Evolutionary conservation across 169 alveolate genomes (phyloP).

Genomic region (Eimeria tenella): DNA sequence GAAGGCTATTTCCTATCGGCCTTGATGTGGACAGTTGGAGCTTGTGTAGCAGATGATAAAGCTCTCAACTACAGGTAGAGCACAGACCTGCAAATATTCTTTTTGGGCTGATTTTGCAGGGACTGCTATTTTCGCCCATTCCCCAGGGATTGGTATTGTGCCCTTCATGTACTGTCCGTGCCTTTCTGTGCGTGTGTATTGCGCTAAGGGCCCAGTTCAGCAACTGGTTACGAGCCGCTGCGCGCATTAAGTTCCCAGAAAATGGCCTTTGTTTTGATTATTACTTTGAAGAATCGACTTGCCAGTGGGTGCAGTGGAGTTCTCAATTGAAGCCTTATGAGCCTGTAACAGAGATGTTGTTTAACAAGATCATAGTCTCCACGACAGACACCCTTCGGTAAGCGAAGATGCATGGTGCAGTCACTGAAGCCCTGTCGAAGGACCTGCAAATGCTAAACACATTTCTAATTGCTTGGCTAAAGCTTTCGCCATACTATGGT

Average conservation of each 20-base stretch:
- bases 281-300: slow-evolving; percentile 88
- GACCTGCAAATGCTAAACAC: neutral
- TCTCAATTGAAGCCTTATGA: slow-evolving; percentile 85
- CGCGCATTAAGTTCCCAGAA: slow-evolving; percentile 95
- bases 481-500: neutral
- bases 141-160: neutral
- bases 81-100: neutral
- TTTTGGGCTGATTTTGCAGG: neutral
- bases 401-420: neutral
- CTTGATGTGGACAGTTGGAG: slow-evolving; percentile 97
- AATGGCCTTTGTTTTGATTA: slow-evolving; percentile 94
- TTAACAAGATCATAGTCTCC: slow-evolving; percentile 88
- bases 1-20: slow-evolving; percentile 95
- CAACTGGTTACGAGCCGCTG: slow-evolving; percentile 87
- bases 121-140: neutral
- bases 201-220: slow-evolving; percentile 83
- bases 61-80: slow-evolving; percentile 84
- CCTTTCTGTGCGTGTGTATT: neutral
- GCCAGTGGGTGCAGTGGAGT: slow-evolving; percentile 90
- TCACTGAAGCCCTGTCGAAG: no score
- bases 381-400: slow-evolving; percentile 84
- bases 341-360: slow-evolving; percentile 86
- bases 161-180: neutral
- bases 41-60: slow-evolving; percentile 94
- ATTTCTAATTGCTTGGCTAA: neutral